Conservation (phyloP, 176 grass and related monocot species). For the Musa schizocarpa region DNA sequence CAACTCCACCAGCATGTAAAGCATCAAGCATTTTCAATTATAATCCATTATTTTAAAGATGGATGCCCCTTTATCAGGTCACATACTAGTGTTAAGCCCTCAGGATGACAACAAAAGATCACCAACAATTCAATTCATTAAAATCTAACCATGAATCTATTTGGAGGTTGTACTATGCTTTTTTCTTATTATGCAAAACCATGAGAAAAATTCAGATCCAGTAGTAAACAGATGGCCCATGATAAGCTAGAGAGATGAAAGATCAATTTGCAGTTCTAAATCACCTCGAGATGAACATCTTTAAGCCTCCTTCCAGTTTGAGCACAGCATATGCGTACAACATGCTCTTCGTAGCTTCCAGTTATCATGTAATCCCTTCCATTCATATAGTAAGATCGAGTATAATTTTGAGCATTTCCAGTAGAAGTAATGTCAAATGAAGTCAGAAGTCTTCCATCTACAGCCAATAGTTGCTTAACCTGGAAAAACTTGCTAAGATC, state of each 20-base stretch:
- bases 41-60: too few species aligned
- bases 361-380: constrained; percentile 19
- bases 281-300: constrained; percentile 20
- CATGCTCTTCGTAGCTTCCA: constrained; percentile 20
- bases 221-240: neutral
- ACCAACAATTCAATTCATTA: too few species aligned
- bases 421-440: constrained; percentile 21
- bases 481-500: constrained; percentile 3
- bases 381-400: constrained; percentile 24
- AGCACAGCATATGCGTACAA: constrained; percentile 23
- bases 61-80: too few species aligned
- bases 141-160: too few species aligned
- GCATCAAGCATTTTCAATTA: too few species aligned
- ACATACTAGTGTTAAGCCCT: too few species aligned
- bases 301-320: constrained; percentile 25
- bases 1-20: too few species aligned
- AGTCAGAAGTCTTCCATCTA: constrained; percentile 22
- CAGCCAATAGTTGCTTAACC: constrained; percentile 21
- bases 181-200: too few species aligned
- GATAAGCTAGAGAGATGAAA: neutral
- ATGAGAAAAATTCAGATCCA: neutral
- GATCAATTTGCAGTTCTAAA: constrained; percentile 1
- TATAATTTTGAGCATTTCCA: constrained; percentile 27
- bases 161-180: too few species aligned
- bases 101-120: too few species aligned